Evolutionary conservation across 2,329 filamentous ascomycete species (phyloP).

Genomic region (Emergomyces africanus): DNA sequence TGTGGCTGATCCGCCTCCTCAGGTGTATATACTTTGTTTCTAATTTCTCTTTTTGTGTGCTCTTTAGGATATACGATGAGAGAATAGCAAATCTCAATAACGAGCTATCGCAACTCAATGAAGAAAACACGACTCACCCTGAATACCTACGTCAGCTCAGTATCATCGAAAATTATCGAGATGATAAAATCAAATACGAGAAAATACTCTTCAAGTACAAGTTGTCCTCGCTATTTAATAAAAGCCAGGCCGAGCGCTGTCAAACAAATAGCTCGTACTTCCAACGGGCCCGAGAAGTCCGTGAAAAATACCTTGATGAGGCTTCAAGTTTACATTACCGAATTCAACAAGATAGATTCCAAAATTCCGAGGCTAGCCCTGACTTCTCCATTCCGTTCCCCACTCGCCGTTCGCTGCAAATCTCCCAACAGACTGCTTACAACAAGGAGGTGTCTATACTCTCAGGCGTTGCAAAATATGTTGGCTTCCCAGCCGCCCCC

Average conservation of each 20-base stretch:
- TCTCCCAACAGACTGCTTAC: slow-evolving; percentile 78
- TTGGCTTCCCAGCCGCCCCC: slow-evolving; percentile 93
- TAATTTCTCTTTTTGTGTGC: slow-evolving; percentile 12
- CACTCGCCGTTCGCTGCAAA: slow-evolving; percentile 59
- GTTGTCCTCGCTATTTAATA: slow-evolving; percentile 57
- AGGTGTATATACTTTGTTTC: not conserved
- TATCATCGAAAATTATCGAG: slow-evolving; percentile 67
- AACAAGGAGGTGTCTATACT: slow-evolving; percentile 90
- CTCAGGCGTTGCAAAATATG: slow-evolving; percentile 82
- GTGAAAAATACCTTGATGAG: slow-evolving; percentile 65
- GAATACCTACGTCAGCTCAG: slow-evolving; percentile 85
- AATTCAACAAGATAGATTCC: slow-evolving; percentile 77
- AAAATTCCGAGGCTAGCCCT: slow-evolving; percentile 61
- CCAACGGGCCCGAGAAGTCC: slow-evolving; percentile 69
- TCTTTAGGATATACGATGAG: slow-evolving; percentile 68
- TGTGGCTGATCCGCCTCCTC: slow-evolving; percentile 10
- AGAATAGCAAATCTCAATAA: slow-evolving; percentile 67
- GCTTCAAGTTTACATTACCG: slow-evolving; percentile 87
- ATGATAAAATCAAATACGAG: slow-evolving; percentile 67
- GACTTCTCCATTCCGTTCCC: slow-evolving; percentile 77
- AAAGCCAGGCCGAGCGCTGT: slow-evolving; percentile 66
- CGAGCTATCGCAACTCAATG: slow-evolving; percentile 48
- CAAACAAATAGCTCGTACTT: slow-evolving; percentile 86
- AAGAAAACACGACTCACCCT: slow-evolving; percentile 58
- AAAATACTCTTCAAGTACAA: slow-evolving; percentile 62